Evolutionary conservation across 208 protist species (phyloP), one percentile per base, ranked within the genome.

Genomic region (Porcisia hertigi): DNA sequence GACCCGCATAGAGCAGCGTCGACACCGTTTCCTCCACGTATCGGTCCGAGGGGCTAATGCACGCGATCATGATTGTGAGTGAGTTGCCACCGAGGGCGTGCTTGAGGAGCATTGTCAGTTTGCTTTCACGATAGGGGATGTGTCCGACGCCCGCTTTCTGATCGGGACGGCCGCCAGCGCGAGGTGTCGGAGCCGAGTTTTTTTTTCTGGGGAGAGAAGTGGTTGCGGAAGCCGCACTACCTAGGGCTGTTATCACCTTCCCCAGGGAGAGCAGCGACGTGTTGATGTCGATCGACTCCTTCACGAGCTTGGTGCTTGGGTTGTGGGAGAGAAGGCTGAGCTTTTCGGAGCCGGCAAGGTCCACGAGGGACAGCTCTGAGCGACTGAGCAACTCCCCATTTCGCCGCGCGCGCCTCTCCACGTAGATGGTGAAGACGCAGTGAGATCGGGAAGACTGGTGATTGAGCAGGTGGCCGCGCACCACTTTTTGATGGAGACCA

Each of bases 221-320:
- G 18, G 39, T 55, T 9, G 70, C 20, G 30, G 34, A 58, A 39
- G 55, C 72, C 30, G 45, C 65, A 52, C 76, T 77, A 41, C 77
- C 70, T 5, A 98, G 90, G 14, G 94, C 92, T 23, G 79, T 94
- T 71, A 98, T 98, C n/a, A 98, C 96, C 65, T 97, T 97, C 3
- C 94, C 93, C 1, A 98, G 79, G 4, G 94, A 86, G 39, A 98
- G 88, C 52, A 98, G 84, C 1, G 94, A 98, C 3, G 90, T 87
- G 82, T 98, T 98, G 79, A 98, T 98, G 25, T 98, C 93, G 59
- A 96, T 93, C 67, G 92, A 96, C 73, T 97, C 92, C 76, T 88
- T 83, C n/a, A 92, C 69, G 11, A 96, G 79, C 70, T 81, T 85
- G 11, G 83, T 67, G 1, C 76, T 83, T 0, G 92, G 89, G 76